These are phyloP conservation scores for Penicillium subrubescens DNA, from an alignment of 495 filamentous ascomycete species.

Conservation along the genomic window DNA sequence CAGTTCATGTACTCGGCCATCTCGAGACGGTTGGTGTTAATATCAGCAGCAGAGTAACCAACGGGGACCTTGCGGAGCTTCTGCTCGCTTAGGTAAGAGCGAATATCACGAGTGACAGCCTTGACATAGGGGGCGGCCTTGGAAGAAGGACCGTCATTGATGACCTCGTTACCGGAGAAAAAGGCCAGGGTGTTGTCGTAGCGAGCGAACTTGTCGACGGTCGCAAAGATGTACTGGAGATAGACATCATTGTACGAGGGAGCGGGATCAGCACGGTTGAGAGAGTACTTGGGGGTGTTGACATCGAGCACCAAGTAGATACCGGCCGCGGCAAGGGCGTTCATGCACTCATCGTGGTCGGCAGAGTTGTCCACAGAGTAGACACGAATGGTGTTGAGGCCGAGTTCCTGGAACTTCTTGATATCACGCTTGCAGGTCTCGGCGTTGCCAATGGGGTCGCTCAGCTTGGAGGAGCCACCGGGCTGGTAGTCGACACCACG, in stretches of 20 bases:
- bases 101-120: slow-evolving; percentile 89
- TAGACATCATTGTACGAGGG: slow-evolving; percentile 90
- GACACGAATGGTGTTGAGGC: slow-evolving; percentile 88
- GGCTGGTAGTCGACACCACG: slow-evolving; percentile 96
- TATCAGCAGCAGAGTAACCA: slow-evolving; percentile 87
- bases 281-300: slow-evolving; percentile 75
- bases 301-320: slow-evolving; percentile 92
- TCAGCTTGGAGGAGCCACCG: slow-evolving; percentile 76
- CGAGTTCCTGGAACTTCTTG: slow-evolving; percentile 77
- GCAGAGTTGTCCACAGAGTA: slow-evolving; percentile 90
- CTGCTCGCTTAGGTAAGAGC: slow-evolving; percentile 76
- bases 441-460: slow-evolving; percentile 77
- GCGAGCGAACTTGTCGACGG: slow-evolving; percentile 82
- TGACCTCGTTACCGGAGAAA: slow-evolving; percentile 97
- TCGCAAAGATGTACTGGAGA: slow-evolving; percentile 90
- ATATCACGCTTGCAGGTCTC: slow-evolving; percentile 80
- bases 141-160: slow-evolving; percentile 80
- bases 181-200: slow-evolving; percentile 92
- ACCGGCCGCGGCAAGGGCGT: slow-evolving; percentile 73
- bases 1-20: slow-evolving; percentile 96
- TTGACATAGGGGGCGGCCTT: slow-evolving; percentile 84
- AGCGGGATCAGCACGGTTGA: slow-evolving; percentile 76
- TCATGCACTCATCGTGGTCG: slow-evolving; percentile 86
- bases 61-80: slow-evolving; percentile 81
- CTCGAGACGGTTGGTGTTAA: slow-evolving; percentile 82